Percentiles rank a stretch among this genome's conserved stretches.
These are phyloP conservation scores for Micractinium conductrix DNA, from an alignment of 139 green algal genomes.

Conservation along the genomic window DNA sequence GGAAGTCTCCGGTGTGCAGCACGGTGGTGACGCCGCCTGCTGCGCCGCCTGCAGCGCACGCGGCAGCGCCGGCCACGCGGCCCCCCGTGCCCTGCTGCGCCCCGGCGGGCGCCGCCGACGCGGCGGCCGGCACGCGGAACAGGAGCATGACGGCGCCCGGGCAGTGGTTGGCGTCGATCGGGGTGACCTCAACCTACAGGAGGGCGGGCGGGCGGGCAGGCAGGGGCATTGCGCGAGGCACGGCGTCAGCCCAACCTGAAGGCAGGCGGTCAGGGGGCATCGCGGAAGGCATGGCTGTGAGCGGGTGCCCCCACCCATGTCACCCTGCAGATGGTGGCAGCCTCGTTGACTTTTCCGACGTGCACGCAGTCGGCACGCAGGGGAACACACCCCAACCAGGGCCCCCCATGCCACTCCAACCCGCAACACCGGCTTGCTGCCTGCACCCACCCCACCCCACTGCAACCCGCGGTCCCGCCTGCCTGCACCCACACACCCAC, in stretches of 20 bases:
- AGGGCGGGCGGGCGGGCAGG: neutral
- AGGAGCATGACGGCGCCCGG: conserved; percentile 77
- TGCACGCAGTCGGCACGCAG: conserved; percentile 44
- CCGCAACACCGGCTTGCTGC: no score
- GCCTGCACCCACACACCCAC: neutral
- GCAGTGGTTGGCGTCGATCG: conserved; percentile 84
- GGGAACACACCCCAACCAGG: no score
- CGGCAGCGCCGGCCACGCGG: no score
- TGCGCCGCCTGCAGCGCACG: neutral
- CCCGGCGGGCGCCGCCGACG: neutral
- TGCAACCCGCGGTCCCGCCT: no score
- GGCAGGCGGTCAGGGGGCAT: neutral
- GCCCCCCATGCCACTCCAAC: no score
- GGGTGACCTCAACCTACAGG: conserved; percentile 55
- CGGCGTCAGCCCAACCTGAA: neutral
- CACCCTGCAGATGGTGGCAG: neutral
- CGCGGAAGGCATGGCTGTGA: neutral
- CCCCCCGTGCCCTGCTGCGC: neutral
- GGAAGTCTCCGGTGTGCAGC: conserved; percentile 80
- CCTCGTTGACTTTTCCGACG: conserved; percentile 43
- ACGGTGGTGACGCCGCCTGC: conserved; percentile 30
- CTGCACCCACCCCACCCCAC: no score
- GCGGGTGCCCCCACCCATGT: neutral
- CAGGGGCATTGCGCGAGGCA: neutral
- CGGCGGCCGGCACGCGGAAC: conserved; percentile 57